phyloP scores from a whole-genome alignment of 371 early-diverging fungal genomes.

The Syncephalastrum monosporum region DNA sequence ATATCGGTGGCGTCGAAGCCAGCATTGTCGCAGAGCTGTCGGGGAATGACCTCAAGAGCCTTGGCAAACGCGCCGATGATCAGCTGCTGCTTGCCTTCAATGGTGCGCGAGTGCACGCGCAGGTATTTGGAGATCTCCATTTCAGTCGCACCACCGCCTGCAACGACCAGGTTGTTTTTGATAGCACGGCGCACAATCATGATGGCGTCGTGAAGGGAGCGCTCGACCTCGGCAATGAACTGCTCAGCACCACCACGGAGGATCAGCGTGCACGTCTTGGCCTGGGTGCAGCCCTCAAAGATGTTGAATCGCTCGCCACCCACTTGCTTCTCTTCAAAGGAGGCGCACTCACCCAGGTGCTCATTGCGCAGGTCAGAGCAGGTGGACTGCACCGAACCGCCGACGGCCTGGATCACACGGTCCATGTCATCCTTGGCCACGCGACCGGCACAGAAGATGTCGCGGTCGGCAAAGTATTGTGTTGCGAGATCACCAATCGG shows the following conservation, averaged over 20 bases:
- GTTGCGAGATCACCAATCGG: conserved; percentile 99
- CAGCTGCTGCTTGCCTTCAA: conserved; percentile 95
- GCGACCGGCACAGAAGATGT: conserved; percentile 99
- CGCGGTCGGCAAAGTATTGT: conserved; percentile 99
- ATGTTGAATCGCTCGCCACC: conserved; percentile 98
- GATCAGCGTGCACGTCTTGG: conserved; percentile 96
- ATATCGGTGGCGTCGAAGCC: conserved; percentile 99
- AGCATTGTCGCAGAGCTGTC: conserved; percentile 98
- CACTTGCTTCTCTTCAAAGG: conserved; percentile 98
- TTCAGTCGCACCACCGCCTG: conserved; percentile 98
- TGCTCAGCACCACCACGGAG: conserved; percentile 99
- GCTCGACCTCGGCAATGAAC: conserved; percentile 99
- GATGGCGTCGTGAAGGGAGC: conserved; percentile 98
- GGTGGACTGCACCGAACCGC: conserved; percentile 92
- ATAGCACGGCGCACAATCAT: conserved; percentile 98
- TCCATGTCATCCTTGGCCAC: conserved; percentile 93
- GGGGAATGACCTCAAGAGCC: conserved; percentile 98
- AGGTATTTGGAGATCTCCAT: conserved; percentile 98
- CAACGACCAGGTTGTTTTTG: conserved; percentile 93
- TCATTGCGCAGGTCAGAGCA: conserved; percentile 81
- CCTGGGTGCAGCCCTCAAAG: conserved; percentile 90
- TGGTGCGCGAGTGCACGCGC: conserved; percentile 87
- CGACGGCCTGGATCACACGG: conserved; percentile 95
- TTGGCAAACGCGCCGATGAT: conserved; percentile 96
- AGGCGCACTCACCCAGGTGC: conserved; percentile 88